Evolutionary conservation across 176 grass and related monocot genomes (phyloP).

Genomic region (Alopecurus myosuroides): DNA sequence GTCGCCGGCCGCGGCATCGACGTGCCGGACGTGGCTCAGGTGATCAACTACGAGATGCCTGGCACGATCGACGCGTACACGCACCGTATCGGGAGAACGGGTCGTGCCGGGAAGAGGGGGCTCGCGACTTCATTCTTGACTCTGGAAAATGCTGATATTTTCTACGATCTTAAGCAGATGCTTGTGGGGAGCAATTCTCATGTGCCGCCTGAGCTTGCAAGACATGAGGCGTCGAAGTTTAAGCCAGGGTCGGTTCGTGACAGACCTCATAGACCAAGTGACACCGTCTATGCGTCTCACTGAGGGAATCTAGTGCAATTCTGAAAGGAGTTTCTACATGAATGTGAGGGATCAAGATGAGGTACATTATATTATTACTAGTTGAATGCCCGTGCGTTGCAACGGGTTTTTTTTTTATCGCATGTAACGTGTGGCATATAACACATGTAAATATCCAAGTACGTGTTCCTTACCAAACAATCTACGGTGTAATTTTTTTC

Average conservation of each 20-base stretch:
- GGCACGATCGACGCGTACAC: constrained; percentile 67
- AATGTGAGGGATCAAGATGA: not conserved
- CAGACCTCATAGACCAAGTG: constrained; percentile 70
- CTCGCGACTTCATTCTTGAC: constrained; percentile 77
- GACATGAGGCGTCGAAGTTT: constrained; percentile 86
- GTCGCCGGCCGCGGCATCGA: constrained; percentile 90
- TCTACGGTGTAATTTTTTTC: no score
- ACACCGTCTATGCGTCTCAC: constrained; percentile 47
- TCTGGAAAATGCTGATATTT: constrained; percentile 55
- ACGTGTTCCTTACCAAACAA: no score
- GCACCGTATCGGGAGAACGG: constrained; percentile 82
- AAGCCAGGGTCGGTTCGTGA: constrained; percentile 65
- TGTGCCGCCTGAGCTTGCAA: constrained; percentile 83
- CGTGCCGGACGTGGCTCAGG: constrained; percentile 85
- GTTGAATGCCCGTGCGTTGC: no score
- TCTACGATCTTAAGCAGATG: constrained; percentile 94
- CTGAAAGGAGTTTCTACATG: no score
- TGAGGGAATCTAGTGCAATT: not conserved
- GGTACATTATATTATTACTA: not conserved
- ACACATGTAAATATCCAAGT: no score
- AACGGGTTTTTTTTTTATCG: no score
- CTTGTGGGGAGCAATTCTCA: constrained; percentile 74
- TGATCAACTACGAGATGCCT: constrained; percentile 94
- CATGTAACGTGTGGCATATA: no score
- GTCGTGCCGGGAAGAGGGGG: constrained; percentile 87